phyloP scores from a whole-genome alignment of 331 rosid species.

The Phaseolus coccineus region DNA sequence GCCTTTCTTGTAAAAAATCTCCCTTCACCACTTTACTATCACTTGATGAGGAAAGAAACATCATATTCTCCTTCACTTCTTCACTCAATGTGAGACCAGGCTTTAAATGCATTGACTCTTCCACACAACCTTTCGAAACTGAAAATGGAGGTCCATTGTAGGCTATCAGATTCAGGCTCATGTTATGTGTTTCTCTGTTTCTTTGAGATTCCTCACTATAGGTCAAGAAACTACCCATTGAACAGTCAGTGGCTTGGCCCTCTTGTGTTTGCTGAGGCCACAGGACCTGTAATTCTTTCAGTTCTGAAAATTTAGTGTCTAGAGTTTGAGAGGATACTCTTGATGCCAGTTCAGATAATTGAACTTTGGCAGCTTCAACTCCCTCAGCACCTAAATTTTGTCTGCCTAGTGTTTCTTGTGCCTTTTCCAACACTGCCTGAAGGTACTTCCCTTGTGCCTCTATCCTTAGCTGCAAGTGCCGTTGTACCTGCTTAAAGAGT shows the following conservation, averaged over 20 bases:
- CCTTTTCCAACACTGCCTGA: conserved; percentile 81
- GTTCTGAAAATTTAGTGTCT: conserved; percentile 62
- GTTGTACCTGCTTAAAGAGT: conserved; percentile 70
- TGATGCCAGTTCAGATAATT: conserved; percentile 80
- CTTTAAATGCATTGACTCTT: conserved; percentile 37
- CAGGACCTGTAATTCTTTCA: conserved; percentile 54
- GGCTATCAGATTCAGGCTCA: conserved; percentile 44
- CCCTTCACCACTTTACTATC: conserved; percentile 40
- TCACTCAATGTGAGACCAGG: conserved; percentile 44
- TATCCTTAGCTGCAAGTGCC: conserved; percentile 85
- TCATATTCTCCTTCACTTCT: conserved; percentile 45
- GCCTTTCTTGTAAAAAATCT: conserved; percentile 45
- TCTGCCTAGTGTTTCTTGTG: conserved; percentile 76
- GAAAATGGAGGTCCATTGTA: conserved; percentile 38
- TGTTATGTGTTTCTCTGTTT: conserved; percentile 55
- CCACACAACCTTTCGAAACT: conserved; percentile 40
- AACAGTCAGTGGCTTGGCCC: conserved; percentile 57
- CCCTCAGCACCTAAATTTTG: conserved; percentile 69
- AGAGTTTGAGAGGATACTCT: conserved; percentile 70
- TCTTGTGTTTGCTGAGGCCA: conserved; percentile 58
- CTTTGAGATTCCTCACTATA: conserved; percentile 61
- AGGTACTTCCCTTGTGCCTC: conserved; percentile 95
- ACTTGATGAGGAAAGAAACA: conserved; percentile 48
- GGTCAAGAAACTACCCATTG: conserved; percentile 65
- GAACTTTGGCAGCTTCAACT: conserved; percentile 80